Evolutionary conservation across 2,329 filamentous ascomycete genomes (phyloP), one percentile per base, ranked within the genome.

Genomic region (Aspergillus brunneoviolaceus): DNA sequence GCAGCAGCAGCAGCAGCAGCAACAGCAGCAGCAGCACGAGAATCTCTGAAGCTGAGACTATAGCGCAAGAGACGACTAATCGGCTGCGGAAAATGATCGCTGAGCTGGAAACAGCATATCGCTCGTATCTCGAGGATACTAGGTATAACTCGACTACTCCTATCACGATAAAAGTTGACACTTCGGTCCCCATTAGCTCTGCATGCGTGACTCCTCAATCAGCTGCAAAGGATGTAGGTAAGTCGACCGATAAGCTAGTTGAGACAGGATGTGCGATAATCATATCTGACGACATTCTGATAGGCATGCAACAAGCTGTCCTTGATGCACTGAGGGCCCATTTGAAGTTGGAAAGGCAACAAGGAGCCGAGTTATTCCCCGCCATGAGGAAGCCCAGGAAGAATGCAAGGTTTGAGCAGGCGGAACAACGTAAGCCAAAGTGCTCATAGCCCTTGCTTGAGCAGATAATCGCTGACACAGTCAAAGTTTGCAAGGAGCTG

Each of bases 351-450:
- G 71, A 73, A 48, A 69, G 62, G 49, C 55, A 54, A 1, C 51
- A 51, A 47, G 67, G 70, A 2, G 35, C 25, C 19, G 65, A 62
- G 31, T 60, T 73, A 27, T 60, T 63, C 27, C 70, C 72, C 2
- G 70, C 71, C 0, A 69, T 61, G 62, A 66, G 66, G 51, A 62
- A 70, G 16, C 67, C 69, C 1, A 61, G 67, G 19, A 61, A 59
- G 7, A 73, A 70, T 29, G 55, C 60, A 5, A 63, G 61, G 11
- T 73, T 71, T 49, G 65, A 70, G 21, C 66, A 69, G 23, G 72
- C 71, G 9, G 70, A 74, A 11, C 65, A 72, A 39, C 29, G 72
- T 74, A 11, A 63, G 65, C 63, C 19, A 25, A 5, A 5, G 55
- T 29, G 1, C 27, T 9, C 27, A 2, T 23, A n/a, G 35, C 4